Conservation (phyloP, 176 grass and related monocot genomes). For the Ensete ventricosum region DNA sequence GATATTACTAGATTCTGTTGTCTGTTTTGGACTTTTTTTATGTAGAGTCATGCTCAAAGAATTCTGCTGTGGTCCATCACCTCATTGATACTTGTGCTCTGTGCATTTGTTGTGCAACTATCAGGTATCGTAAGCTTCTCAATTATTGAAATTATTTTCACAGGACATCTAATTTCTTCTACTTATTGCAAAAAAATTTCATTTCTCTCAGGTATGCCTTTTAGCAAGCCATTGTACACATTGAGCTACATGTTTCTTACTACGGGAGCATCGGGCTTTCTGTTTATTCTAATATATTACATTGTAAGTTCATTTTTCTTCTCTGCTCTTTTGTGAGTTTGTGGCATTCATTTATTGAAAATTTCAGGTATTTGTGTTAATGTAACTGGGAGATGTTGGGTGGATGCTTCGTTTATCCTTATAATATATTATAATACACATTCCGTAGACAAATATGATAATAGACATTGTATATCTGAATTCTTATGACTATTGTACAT, state of each 20-base stretch:
- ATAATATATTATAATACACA: too few relatives aligned
- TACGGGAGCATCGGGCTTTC: constrained; percentile 65
- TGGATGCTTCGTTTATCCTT: too few relatives aligned
- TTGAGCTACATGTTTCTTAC: constrained; percentile 86
- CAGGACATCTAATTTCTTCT: not conserved
- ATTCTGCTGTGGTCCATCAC: constrained; percentile 57
- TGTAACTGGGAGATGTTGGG: too few relatives aligned
- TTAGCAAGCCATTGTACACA: constrained; percentile 90
- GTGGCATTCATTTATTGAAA: not conserved
- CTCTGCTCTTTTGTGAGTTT: constrained; percentile 1
- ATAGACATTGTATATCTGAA: too few relatives aligned
- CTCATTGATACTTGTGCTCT: constrained; percentile 48
- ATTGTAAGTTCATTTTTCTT: constrained; percentile 44
- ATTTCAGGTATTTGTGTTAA: too few relatives aligned
- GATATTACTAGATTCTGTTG: not conserved
- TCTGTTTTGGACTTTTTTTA: constrained; percentile 9
- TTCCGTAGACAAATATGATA: too few relatives aligned
- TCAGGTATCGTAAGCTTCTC: constrained; percentile 34
- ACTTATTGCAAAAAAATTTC: constrained; percentile 9
- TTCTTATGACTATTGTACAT: too few relatives aligned
- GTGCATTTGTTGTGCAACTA: constrained; percentile 49
- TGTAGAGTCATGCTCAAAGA: constrained; percentile 50
- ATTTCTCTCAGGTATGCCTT: constrained; percentile 67
- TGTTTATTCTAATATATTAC: constrained; percentile 59
- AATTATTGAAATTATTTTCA: not conserved